These are phyloP conservation scores for Tulasnella sp. DNA, from an alignment of 768 basidiomycete genomes.

Conservation along the genomic window DNA sequence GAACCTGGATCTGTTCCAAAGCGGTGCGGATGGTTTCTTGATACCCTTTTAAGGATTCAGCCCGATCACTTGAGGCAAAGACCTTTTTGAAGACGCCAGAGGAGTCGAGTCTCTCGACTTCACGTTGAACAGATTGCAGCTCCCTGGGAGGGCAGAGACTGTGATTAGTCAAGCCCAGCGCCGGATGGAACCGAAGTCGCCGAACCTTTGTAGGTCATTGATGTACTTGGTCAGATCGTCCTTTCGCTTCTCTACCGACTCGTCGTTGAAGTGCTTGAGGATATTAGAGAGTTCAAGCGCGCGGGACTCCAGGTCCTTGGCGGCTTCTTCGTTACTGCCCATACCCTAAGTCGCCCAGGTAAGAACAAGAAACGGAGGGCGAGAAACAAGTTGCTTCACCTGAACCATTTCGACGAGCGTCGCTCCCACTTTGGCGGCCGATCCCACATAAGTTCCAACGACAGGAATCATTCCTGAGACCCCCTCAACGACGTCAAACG, in stretches of 20 bases:
- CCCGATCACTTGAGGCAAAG: not conserved
- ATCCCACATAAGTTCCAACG: not conserved
- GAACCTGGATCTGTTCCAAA: not conserved
- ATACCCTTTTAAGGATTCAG: not conserved
- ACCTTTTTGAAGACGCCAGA: not conserved
- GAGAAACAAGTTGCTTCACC: not conserved
- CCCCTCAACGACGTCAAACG: not conserved
- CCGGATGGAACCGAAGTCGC: not conserved
- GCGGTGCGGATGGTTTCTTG: not conserved
- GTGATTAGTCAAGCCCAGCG: not conserved
- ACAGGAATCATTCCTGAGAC: not conserved
- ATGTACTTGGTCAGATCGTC: not conserved
- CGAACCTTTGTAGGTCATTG: not conserved
- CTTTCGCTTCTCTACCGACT: not conserved
- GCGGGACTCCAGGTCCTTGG: not conserved
- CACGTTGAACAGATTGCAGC: not conserved
- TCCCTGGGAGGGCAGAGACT: not conserved
- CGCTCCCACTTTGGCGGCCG: not conserved
- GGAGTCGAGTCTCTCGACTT: not conserved
- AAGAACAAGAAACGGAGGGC: too few species aligned
- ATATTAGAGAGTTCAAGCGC: not conserved
- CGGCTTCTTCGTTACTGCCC: not conserved
- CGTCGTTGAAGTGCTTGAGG: not conserved
- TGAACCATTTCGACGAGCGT: not conserved
- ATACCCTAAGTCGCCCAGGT: not conserved